These are phyloP conservation scores for Heimioporus punctisporus DNA, from an alignment of 1,284 basidiomycete species.

Conservation along the genomic window DNA sequence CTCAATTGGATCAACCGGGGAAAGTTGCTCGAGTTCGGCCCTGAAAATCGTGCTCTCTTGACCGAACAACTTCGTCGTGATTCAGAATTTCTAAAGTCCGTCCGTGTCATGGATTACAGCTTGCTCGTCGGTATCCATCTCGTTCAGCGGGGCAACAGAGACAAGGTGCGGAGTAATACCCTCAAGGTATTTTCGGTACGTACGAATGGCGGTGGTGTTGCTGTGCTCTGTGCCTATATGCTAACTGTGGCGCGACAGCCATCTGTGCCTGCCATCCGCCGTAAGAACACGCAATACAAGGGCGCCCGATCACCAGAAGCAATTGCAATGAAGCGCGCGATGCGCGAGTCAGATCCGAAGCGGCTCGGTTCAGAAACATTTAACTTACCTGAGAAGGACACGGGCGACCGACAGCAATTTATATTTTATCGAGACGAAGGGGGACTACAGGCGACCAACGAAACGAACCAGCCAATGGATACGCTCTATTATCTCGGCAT, in stretches of 20 bases:
- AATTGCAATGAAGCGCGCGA: constrained; percentile 82
- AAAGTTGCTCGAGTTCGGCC: constrained; percentile 82
- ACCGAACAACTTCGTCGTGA: constrained; percentile 91
- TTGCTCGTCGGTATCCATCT: constrained; percentile 95
- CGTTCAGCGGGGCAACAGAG: constrained; percentile 88
- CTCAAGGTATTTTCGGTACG: constrained; percentile 91
- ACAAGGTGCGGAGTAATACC: constrained; percentile 89
- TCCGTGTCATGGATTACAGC: constrained; percentile 97
- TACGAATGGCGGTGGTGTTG: constrained; percentile 12
- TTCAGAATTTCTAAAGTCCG: constrained; percentile 79
- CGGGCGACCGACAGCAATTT: constrained; percentile 82
- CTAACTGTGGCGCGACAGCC: constrained; percentile 47
- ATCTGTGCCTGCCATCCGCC: constrained; percentile 54
- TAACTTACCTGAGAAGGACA: constrained; percentile 71
- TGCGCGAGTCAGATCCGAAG: constrained; percentile 84
- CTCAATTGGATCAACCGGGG: constrained; percentile 93
- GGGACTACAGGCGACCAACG: constrained; percentile 90
- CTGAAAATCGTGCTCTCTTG: constrained; percentile 83
- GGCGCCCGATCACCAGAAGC: constrained; percentile 69
- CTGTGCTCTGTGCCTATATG: neutral
- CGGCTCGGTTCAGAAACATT: constrained; percentile 61
- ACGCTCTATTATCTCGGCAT: constrained; percentile 95
- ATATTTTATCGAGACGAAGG: constrained; percentile 98
- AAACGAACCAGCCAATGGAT: constrained; percentile 73
- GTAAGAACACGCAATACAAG: constrained; percentile 60